A percentile compares a stretch with the other conserved stretches of the same genome.
These are phyloP conservation scores for Phylloporus arenicola DNA, from an alignment of 768 basidiomycete species.

Conservation along the genomic window DNA sequence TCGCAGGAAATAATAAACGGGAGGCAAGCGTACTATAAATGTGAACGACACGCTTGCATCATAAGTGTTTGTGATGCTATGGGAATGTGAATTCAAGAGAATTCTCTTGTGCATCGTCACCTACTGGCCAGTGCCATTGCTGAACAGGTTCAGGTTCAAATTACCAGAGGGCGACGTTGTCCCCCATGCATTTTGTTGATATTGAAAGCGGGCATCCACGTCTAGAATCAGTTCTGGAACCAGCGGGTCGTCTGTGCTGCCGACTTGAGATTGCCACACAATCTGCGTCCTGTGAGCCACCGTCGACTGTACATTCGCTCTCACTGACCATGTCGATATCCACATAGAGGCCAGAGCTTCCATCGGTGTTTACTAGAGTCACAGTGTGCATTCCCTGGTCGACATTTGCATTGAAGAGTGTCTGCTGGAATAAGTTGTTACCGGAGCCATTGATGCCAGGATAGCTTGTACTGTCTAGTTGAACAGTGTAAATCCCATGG, in stretches of 20 bases:
- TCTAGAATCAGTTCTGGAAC: constrained; percentile 27
- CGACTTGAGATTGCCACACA: constrained; percentile 27
- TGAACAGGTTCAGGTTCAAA: constrained; percentile 36
- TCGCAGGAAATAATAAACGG: not conserved
- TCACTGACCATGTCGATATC: constrained; percentile 43
- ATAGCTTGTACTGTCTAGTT: constrained; percentile 33
- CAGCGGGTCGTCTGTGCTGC: constrained; percentile 11
- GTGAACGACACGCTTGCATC: constrained; percentile 32
- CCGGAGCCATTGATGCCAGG: constrained; percentile 28
- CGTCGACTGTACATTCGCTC: not conserved
- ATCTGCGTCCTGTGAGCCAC: constrained; percentile 11
- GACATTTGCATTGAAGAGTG: constrained; percentile 34
- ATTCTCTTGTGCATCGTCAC: constrained; percentile 2
- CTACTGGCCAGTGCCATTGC: constrained; percentile 40
- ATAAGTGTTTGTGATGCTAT: constrained; percentile 32
- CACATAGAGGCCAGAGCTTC: constrained; percentile 29
- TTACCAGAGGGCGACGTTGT: constrained; percentile 26
- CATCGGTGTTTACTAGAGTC: constrained; percentile 25
- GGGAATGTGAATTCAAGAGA: constrained; percentile 1
- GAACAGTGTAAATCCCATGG: constrained; percentile 43
- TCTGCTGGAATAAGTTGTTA: constrained; percentile 33
- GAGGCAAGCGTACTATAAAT: constrained; percentile 31
- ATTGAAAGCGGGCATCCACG: constrained; percentile 35
- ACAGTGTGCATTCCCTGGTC: constrained; percentile 35
- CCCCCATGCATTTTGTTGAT: constrained; percentile 33